These are phyloP conservation scores for Sordariomycetes sp. DNA, from an alignment of 2,329 filamentous ascomycete species.

Conservation along the genomic window DNA sequence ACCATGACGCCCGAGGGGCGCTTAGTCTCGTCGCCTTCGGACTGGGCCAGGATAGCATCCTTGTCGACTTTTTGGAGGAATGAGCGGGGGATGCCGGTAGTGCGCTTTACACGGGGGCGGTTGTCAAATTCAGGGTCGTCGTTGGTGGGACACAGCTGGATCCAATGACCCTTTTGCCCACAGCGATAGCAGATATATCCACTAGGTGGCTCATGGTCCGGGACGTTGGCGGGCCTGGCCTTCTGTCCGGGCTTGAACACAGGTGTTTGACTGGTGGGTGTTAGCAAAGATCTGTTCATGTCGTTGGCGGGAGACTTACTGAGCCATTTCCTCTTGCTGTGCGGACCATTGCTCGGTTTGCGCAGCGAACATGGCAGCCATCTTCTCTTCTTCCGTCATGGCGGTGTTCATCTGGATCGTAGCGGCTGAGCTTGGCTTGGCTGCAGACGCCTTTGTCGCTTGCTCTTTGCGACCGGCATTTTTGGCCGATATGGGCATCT, in stretches of 20 bases:
- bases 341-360: conserved; percentile 88
- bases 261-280: conserved; percentile 45
- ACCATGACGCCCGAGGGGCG: conserved; percentile 89
- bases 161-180: conserved; percentile 98
- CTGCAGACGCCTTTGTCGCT: conserved; percentile 44
- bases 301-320: conserved; percentile 36
- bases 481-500: conserved; percentile 84
- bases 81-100: conserved; percentile 91
- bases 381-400: conserved; percentile 88
- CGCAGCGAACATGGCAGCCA: conserved; percentile 84
- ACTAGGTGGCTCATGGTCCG: conserved; percentile 84
- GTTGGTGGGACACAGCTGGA: conserved; percentile 96
- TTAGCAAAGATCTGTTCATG: conserved; percentile 19
- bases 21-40: conserved; percentile 74
- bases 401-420: conserved; percentile 62
- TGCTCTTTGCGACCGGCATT: conserved; percentile 63
- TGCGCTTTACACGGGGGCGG: conserved; percentile 85
- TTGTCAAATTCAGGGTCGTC: conserved; percentile 95
- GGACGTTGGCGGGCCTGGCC: conserved; percentile 64
- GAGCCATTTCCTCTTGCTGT: conserved; percentile 87
- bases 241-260: conserved; percentile 55
- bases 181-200: conserved; percentile 97
- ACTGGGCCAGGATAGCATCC: conserved; percentile 63
- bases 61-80: conserved; percentile 96
- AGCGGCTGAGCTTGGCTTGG: conserved; percentile 48